phyloP scores from a whole-genome alignment of 108 stramenopile species.

The Conticribra guillardii region DNA sequence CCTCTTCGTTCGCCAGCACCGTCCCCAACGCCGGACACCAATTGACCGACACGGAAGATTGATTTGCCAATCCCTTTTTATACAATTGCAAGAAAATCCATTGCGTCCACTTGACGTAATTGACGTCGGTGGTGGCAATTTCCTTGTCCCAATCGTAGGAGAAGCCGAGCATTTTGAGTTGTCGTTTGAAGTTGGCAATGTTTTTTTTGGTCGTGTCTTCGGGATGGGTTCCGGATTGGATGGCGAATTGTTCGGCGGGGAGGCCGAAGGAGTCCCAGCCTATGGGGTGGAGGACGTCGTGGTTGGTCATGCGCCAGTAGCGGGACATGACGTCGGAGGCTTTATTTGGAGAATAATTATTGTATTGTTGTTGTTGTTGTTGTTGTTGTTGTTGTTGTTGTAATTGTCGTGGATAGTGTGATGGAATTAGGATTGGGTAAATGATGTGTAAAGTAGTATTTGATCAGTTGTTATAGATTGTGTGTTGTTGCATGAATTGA shows the following conservation, averaged over 20 bases:
- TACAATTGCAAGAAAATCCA: constrained; percentile 97
- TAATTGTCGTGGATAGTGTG: constrained; percentile 9
- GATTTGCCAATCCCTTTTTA: constrained; percentile 89
- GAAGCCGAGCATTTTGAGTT: constrained; percentile 96
- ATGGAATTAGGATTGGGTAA: not conserved
- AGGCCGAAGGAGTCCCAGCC: constrained; percentile 99
- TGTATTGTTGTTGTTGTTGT: constrained; percentile 26
- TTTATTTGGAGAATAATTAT: constrained; percentile 32
- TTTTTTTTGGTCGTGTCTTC: constrained; percentile 91
- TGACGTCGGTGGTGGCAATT: constrained; percentile 93
- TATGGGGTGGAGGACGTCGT: constrained; percentile 98
- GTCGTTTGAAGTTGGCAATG: constrained; percentile 95
- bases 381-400: constrained; percentile 6
- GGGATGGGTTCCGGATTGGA: constrained; percentile 96
- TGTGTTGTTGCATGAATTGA: no score
- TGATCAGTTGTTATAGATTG: no score
- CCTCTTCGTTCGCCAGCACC: constrained; percentile 98
- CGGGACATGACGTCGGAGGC: constrained; percentile 98
- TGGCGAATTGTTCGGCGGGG: constrained; percentile 99
- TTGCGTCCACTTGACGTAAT: constrained; percentile 98
- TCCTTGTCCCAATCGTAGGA: constrained; percentile 98
- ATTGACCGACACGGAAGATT: constrained; percentile 91
- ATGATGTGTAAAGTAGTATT: no score
- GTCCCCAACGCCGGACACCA: constrained; percentile 98
- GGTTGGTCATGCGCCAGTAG: constrained; percentile 95